Evolutionary conservation across 2,329 filamentous ascomycete species (phyloP), one percentile per base, ranked within the genome.

Genomic region (Penicillium verrucosum): DNA sequence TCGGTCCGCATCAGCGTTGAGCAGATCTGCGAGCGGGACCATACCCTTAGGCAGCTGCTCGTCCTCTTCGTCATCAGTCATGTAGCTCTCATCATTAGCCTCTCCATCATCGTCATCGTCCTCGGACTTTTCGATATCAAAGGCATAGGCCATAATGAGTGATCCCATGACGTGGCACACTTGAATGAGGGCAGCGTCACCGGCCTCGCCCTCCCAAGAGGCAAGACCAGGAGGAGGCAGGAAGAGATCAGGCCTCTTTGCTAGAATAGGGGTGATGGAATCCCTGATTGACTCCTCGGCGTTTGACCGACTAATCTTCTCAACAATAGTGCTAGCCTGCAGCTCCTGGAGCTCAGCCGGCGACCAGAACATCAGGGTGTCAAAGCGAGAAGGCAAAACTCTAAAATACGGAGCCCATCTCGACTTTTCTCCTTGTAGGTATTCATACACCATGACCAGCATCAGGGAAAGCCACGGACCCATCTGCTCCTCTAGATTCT

Each of bases 341-440:
- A 96, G 82, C 66, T 88, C 81, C 0, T 78, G 75, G 3, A 96
- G 79, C 71, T 96, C 91, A 1, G 78, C 75, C 0, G 82, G 77
- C 2, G 82, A 78, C 92, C 92, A 97, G 76, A 92, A 96, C 89
- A 97, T 96, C 62, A 93, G 82, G 2, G 90, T 95, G 71, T 94
- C 85, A 68, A 96, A 96, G 1, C 76, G 68, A 51, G 70, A 70
- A 3, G 91, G 91, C 5, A 96, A 80, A 21, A 96, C 79, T 56
- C 86, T 81, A 63, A 96, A 86, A 73, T 96, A 96, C 0, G 86
- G 81, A 61, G 85, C 84, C 92, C 92, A 96, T 9, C 75, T 76
- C 1, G 91, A 95, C 1, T 75, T 58, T 65, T 77, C 48, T 73
- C 85, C 78, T 48, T 77, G 71, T 72, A 86, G 81, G 59, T 81